Evolutionary conservation across 2,329 filamentous ascomycete genomes (phyloP), one percentile per base, ranked within the genome.

Genomic region (Xylaria digitata): DNA sequence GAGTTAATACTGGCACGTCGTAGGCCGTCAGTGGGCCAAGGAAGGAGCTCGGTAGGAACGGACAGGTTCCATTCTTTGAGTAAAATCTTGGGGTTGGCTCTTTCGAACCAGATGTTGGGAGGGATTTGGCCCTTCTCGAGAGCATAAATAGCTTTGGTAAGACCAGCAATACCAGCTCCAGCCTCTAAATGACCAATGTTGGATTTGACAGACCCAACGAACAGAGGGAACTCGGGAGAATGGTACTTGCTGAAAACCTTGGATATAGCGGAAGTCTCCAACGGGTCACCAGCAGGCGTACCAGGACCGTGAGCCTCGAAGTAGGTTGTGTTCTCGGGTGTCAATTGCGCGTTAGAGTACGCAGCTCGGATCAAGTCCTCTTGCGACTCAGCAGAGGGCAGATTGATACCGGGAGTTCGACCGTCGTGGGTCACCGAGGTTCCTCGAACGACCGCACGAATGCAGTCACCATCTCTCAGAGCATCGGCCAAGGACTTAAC

Each of bases 401-500:
- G 68, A 49, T 79, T 81, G 58, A 83, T 79, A 72, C 73, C 73
- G 50, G 71, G 72, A 32, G 83, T 84, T 21, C 76, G 76, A 26
- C 84, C 85, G 66, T 86, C 84, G 63, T 80, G 73, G 65, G 82
- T 83, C 21, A 80, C 67, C 4, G 74, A 79, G 0, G 78, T 80
- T 19, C 75, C 79, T 32, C 80, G 78, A 42, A 84, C 77, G 1
- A 83, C 75, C 23, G 76, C 77, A 58, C 78, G 76, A 45, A 82
- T 78, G 0, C 77, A 78, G 71, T 86, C 82, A 13, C 80, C 79
- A 64, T 83, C 83, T 40, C 72, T 68, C 6, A 86, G 57, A 3
- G 85, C 85, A 61, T 81, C 79, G 5, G 78, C 78, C 2, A 87
- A 74, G 1, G 77, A 80, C 74, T 86, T 87, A 2, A 87, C 70